These are phyloP conservation scores for Waltiozyma sp. DNA, from an alignment of 1,139 yeast genomes.

Conservation along the genomic window DNA sequence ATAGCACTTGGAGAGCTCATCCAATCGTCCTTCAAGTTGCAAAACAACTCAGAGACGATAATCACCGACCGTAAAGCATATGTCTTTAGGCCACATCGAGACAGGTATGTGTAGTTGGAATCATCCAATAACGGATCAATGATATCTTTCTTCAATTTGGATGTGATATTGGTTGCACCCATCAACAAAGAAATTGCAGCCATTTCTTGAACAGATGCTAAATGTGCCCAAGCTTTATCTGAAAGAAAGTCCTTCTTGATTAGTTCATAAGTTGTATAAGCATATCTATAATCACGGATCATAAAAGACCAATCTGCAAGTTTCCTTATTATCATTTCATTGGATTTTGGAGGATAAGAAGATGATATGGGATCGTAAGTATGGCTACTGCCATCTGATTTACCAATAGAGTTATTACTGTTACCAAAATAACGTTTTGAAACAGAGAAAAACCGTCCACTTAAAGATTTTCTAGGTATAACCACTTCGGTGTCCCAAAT, in stretches of 20 bases:
- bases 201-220: constrained; percentile 85
- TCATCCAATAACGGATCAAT: constrained; percentile 42
- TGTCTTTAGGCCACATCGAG: constrained; percentile 22
- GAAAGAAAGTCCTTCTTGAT: constrained; percentile 67
- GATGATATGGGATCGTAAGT: constrained; percentile 34
- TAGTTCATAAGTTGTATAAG: constrained; percentile 76
- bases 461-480: constrained; percentile 58
- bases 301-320: constrained; percentile 90
- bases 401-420: constrained; percentile 1
- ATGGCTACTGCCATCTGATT: constrained; percentile 8
- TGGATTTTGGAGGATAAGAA: constrained; percentile 47
- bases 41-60: constrained; percentile 25
- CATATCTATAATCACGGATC: constrained; percentile 77
- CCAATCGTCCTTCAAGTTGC: constrained; percentile 29
- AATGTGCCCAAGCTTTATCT: constrained; percentile 75
- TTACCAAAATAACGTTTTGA: constrained; percentile 47
- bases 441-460: constrained; percentile 64
- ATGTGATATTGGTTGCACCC: constrained; percentile 53
- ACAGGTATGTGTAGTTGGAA: constrained; percentile 25
- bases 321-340: constrained; percentile 69
- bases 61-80: constrained; percentile 28
- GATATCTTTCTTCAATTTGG: constrained; percentile 50
- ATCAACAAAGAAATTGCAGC: constrained; percentile 64
- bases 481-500: constrained; percentile 72
- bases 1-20: constrained; percentile 29